Percentiles rank a stretch among this genome's conserved stretches.
phyloP scores from a whole-genome alignment of 2,329 filamentous ascomycete species.

The Sclerotinia spermophila region DNA sequence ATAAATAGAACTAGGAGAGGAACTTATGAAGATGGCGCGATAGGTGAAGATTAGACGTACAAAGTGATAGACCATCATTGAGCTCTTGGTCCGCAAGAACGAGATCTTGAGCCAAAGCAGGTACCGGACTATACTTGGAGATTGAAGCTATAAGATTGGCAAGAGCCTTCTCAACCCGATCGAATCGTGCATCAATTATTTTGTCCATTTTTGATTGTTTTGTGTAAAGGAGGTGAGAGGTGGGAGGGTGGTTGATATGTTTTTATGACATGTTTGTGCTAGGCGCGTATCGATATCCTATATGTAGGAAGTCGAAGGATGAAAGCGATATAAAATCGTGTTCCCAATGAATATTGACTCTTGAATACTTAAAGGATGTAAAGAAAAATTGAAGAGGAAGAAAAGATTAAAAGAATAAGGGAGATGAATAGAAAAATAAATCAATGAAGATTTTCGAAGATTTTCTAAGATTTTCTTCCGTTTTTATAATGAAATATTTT shows the following conservation, averaged over 20 bases:
- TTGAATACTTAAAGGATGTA: background rate
- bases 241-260: background rate
- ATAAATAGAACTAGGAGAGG: background rate
- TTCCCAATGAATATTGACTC: background rate
- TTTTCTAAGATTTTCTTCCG: background rate
- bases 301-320: background rate
- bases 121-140: constrained; percentile 74
- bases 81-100: constrained; percentile 67
- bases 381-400: background rate
- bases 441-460: background rate
- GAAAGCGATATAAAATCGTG: background rate
- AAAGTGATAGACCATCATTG: constrained; percentile 59
- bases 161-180: constrained; percentile 64
- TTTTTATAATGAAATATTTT: background rate
- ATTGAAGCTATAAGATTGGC: constrained; percentile 73
- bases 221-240: background rate
- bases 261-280: constrained; percentile 7
- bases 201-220: constrained; percentile 51
- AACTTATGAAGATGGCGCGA: background rate
- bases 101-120: constrained; percentile 64
- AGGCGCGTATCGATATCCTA: background rate
- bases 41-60: constrained; percentile 42
- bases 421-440: background rate
- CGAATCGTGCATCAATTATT: constrained; percentile 58
- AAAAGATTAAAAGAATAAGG: background rate